Percentiles rank a stretch among this genome's conserved stretches.
Conservation (phyloP, 2,329 filamentous ascomycete genomes). For the Paramyrothecium roridum region DNA sequence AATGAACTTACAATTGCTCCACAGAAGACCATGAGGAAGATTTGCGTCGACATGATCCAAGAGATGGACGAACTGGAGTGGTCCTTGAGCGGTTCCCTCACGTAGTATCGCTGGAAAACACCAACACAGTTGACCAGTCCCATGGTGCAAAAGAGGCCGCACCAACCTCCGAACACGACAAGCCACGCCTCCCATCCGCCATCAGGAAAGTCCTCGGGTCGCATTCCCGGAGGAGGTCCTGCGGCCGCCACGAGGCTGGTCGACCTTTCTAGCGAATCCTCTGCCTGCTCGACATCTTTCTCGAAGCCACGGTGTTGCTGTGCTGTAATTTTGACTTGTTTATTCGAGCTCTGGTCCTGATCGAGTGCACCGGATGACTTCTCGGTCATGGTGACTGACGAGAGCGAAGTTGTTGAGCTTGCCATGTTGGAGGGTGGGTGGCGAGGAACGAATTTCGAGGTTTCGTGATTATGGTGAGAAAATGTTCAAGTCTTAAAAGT, state of each 20-base stretch:
- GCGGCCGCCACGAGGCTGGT: constrained; percentile 6
- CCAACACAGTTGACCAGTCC: constrained; percentile 44
- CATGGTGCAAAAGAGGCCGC: constrained; percentile 40
- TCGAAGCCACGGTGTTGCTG: constrained; percentile 24
- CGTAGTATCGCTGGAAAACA: constrained; percentile 59
- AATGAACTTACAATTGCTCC: constrained; percentile 38
- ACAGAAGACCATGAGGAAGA: constrained; percentile 46
- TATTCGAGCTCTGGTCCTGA: background rate
- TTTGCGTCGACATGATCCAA: constrained; percentile 58
- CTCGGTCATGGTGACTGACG: background rate
- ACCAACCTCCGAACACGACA: constrained; percentile 47
- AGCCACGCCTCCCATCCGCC: constrained; percentile 57
- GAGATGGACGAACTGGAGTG: constrained; percentile 50
- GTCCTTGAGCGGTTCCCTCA: constrained; percentile 40
- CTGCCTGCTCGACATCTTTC: constrained; percentile 20
- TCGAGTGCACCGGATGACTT: background rate
- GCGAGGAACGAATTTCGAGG: background rate
- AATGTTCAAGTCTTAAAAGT: no score
- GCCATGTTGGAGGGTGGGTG: background rate
- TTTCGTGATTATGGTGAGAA: no score
- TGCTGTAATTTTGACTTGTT: constrained; percentile 12
- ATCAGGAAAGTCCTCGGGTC: constrained; percentile 55
- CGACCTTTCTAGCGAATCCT: constrained; percentile 4
- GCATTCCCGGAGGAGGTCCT: constrained; percentile 27
- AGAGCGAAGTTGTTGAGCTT: background rate